Percentiles rank a stretch among this genome's conserved stretches.
Conservation (phyloP, 169 alveolate species). For the Plasmodium gaboni region DNA sequence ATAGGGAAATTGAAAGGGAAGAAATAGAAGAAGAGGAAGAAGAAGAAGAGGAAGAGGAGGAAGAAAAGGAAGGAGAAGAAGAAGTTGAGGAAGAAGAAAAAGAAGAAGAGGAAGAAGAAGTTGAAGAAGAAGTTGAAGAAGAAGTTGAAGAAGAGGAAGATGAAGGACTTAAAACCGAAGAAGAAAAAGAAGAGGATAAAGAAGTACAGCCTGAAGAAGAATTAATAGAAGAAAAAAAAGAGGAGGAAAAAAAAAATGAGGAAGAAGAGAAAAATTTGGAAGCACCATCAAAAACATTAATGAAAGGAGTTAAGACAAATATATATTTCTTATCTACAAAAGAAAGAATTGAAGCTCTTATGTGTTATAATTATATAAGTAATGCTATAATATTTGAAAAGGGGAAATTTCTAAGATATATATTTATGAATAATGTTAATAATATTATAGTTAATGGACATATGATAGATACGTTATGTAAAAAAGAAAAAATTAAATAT, state of each 20-base stretch:
- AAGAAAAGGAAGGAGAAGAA: background rate
- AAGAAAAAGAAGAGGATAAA: background rate
- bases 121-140: background rate
- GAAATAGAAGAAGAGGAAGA: background rate
- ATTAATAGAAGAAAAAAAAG: background rate
- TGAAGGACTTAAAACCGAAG: background rate
- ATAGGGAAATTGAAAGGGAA: background rate
- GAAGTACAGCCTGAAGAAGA: background rate
- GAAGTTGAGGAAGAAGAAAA: constrained; percentile 7
- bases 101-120: background rate
- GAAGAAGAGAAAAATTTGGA: constrained; percentile 13
- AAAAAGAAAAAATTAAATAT: constrained; percentile 41
- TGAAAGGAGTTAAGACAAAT: constrained; percentile 59
- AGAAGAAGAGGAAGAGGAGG: constrained; percentile 17
- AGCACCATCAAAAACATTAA: constrained; percentile 61
- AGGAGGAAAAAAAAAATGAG: constrained; percentile 8
- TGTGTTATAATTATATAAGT: constrained; percentile 61
- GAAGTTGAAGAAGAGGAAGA: background rate
- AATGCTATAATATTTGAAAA: constrained; percentile 64
- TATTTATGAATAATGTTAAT: constrained; percentile 35
- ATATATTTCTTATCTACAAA: constrained; percentile 47
- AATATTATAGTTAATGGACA: constrained; percentile 61
- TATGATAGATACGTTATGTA: constrained; percentile 47
- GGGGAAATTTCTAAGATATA: constrained; percentile 38
- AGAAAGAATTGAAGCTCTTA: constrained; percentile 35